Evolutionary conservation across 805 yeast species (phyloP).

Genomic region (Candida vartiovaarae): DNA sequence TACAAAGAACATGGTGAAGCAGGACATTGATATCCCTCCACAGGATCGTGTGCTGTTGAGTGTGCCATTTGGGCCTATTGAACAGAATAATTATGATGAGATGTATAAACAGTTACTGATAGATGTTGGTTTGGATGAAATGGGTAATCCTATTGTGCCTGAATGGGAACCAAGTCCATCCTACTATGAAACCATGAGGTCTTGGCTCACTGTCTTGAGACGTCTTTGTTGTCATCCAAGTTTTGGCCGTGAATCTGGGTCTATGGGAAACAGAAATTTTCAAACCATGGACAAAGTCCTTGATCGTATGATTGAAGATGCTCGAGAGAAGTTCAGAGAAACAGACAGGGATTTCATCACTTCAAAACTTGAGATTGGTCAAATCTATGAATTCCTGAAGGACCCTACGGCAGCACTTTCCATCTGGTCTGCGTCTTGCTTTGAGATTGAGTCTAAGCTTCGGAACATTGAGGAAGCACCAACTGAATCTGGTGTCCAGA

Average conservation of each 20-base stretch:
- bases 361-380: constrained; percentile 54
- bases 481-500: constrained; percentile 16
- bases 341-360: constrained; percentile 42
- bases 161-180: constrained; percentile 42
- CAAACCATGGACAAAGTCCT: constrained; percentile 65
- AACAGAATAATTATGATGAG: constrained; percentile 74
- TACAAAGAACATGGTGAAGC: constrained; percentile 74
- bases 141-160: constrained; percentile 39
- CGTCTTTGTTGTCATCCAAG: constrained; percentile 83
- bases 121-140: constrained; percentile 43
- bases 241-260: constrained; percentile 17
- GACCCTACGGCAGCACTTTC: constrained; percentile 44
- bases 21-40: constrained; percentile 71
- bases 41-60: constrained; percentile 67
- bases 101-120: constrained; percentile 51
- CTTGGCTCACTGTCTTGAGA: constrained; percentile 64
- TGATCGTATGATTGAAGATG: constrained; percentile 51
- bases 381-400: constrained; percentile 52
- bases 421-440: constrained; percentile 33
- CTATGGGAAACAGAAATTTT: constrained; percentile 8
- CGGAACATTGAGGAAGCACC: constrained; percentile 3
- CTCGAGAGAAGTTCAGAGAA: constrained; percentile 40
- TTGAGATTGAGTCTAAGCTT: constrained; percentile 8
- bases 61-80: constrained; percentile 74
- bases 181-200: constrained; percentile 43